These are phyloP conservation scores for Hirsutella minnesotensis DNA, from an alignment of 2,329 filamentous ascomycete genomes.

Conservation along the genomic window DNA sequence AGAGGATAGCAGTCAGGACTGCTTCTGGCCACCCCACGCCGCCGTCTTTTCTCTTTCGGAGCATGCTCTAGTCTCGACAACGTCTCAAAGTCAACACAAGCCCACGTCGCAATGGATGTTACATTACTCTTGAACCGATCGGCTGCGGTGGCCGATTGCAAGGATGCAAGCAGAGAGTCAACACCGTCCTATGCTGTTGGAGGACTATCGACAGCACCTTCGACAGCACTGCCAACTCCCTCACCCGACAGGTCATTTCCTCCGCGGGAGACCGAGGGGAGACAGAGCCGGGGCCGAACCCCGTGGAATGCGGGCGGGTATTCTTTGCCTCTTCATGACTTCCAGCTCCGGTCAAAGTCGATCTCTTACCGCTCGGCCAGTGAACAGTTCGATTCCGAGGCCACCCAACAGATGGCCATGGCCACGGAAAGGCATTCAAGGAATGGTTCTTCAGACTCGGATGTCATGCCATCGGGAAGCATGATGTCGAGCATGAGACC, in stretches of 20 bases:
- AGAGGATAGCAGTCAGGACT: too few relatives aligned
- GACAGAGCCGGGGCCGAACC: constrained; percentile 20
- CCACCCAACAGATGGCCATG: constrained; percentile 8
- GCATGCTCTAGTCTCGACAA: background rate
- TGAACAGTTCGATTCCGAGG: constrained; percentile 11
- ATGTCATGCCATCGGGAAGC: constrained; percentile 3
- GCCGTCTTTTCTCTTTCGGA: background rate
- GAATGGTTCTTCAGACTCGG: constrained; percentile 19
- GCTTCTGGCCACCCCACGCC: background rate
- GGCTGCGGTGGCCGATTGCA: constrained; percentile 7
- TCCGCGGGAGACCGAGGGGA: constrained; percentile 10
- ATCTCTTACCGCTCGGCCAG: constrained; percentile 11
- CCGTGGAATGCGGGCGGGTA: constrained; percentile 42
- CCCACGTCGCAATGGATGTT: constrained; percentile 25
- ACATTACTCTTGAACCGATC: constrained; percentile 27
- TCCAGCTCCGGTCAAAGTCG: constrained; percentile 16
- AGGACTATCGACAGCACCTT: constrained; percentile 2
- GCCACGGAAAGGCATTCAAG: constrained; percentile 14
- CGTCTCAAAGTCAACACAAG: background rate
- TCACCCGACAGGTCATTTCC: constrained; percentile 18
- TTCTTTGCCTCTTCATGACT: constrained; percentile 30
- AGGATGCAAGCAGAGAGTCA: constrained; percentile 5
- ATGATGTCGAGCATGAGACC: background rate
- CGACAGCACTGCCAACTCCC: constrained; percentile 18
- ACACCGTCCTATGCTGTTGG: constrained; percentile 3